These are phyloP conservation scores for Capronia americana DNA, from an alignment of 2,329 filamentous ascomycete species.

Conservation along the genomic window DNA sequence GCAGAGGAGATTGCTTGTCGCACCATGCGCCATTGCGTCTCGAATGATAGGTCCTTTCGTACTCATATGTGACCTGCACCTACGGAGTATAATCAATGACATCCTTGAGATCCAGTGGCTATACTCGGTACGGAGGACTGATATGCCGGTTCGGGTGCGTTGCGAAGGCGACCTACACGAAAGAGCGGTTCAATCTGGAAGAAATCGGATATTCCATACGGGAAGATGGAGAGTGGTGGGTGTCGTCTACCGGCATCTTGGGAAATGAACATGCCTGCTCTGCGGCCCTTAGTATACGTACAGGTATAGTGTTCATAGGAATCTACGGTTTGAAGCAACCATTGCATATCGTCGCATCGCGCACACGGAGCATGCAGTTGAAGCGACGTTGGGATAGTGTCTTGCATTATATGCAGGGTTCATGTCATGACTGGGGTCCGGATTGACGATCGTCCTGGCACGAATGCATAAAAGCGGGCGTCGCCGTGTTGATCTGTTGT, in stretches of 20 bases:
- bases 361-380: neutral
- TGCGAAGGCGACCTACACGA: neutral
- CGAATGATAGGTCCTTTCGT: neutral
- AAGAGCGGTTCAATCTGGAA: neutral
- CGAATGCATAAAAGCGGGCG: neutral
- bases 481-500: neutral
- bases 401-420: neutral
- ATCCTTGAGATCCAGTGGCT: neutral
- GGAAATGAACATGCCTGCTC: no score
- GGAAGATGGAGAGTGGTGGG: neutral
- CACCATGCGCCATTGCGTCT: neutral
- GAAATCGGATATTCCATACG: neutral
- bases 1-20: neutral
- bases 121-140: no score
- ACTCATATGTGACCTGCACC: neutral
- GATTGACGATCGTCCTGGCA: neutral
- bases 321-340: neutral
- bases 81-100: neutral
- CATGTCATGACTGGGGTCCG: neutral
- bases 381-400: constrained; percentile 1
- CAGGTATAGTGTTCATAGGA: neutral
- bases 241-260: no score
- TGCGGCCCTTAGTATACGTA: no score
- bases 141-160: neutral
- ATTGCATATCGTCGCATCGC: neutral